A percentile compares a stretch with the other conserved stretches of the same genome.
Evolutionary conservation across 2,329 filamentous ascomycete genomes (phyloP).

Genomic region (Penicillium sp.): DNA sequence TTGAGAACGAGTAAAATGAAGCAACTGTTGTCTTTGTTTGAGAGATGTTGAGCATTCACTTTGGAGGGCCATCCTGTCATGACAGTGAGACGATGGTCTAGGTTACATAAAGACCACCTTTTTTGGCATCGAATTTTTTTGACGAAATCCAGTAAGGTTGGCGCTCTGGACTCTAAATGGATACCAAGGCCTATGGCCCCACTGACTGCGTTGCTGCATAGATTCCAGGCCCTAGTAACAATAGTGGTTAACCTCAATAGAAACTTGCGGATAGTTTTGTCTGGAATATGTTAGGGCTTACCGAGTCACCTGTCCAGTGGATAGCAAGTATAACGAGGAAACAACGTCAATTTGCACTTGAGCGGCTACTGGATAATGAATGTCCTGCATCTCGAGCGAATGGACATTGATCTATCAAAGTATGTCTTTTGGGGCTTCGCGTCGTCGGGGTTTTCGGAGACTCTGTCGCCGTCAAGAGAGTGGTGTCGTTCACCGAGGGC

Average conservation of each 20-base stretch:
- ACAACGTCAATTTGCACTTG: conserved; percentile 50
- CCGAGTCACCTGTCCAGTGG: conserved; percentile 50
- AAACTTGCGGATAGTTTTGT: background rate
- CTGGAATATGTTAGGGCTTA: conserved; percentile 25
- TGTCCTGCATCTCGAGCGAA: conserved; percentile 45
- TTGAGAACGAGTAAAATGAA: no score
- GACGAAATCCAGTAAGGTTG: conserved; percentile 47
- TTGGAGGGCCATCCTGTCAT: conserved; percentile 52
- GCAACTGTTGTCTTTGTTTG: no score
- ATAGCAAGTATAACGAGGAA: conserved; percentile 48
- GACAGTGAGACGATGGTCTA: conserved; percentile 49
- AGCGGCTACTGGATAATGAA: conserved; percentile 49
- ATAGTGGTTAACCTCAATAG: conserved; percentile 3
- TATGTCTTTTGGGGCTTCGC: conserved; percentile 46
- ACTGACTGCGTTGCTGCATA: conserved; percentile 47
- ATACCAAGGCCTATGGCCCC: conserved; percentile 48
- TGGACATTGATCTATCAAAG: conserved; percentile 45
- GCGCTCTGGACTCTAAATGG: no score
- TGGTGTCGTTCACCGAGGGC: conserved; percentile 49
- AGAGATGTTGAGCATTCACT: conserved; percentile 32
- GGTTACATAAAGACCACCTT: conserved; percentile 51
- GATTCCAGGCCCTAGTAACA: conserved; percentile 46
- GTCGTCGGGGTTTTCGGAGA: conserved; percentile 39
- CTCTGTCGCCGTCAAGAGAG: conserved; percentile 37
- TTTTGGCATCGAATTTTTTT: conserved; percentile 51